Evolutionary conservation across 2,329 filamentous ascomycete genomes (phyloP), one percentile per base, ranked within the genome.

Genomic region (Claviceps africana): DNA sequence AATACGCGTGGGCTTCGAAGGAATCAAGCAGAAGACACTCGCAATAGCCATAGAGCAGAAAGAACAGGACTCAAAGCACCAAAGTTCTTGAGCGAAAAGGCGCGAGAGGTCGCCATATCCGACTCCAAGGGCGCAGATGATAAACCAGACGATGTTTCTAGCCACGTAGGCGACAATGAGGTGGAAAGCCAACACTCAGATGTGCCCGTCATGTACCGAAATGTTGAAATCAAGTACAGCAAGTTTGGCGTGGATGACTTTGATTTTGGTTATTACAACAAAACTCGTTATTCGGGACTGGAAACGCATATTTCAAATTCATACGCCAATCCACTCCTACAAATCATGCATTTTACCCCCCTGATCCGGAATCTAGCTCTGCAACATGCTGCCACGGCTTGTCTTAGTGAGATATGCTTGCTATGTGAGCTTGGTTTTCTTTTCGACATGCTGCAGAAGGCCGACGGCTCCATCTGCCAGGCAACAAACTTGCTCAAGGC

Each of bases 191-290:
- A 85, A 52, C 86, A 88, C 57, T 81, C 85, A 42, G 89, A 95
- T 53, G 85, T 93, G 4, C 86, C 91, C 22, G 79, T 86, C 9
- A 88, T 93, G 72, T 98, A 98, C 66, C 83, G 86, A 57, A 90
- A 89, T 61, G 86, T 96, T 11, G 91, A 97, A 66, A 98, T 98
- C 70, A 96, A 96, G 65, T 98, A 97, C 72, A 96, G 91, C 74
- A 94, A 89, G 64, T 98, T 96, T 67, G 93, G 93, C 21, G 89
- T 98, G n/a, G 91, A 97, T 62, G 94, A 98, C 67, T 98, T 98
- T 65, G 93, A 98, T 67, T 98, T 98, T 69, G 85, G 86, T 53
- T 97, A 88, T 66, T 98, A 94, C 74, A 98, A 98, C 68, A 89
- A 87, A 64, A 97, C 94, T 1, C 76, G 73, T 25, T 95, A 88